These are phyloP conservation scores for Penicillium sp. DNA, from an alignment of 2,329 filamentous ascomycete genomes.

Conservation along the genomic window DNA sequence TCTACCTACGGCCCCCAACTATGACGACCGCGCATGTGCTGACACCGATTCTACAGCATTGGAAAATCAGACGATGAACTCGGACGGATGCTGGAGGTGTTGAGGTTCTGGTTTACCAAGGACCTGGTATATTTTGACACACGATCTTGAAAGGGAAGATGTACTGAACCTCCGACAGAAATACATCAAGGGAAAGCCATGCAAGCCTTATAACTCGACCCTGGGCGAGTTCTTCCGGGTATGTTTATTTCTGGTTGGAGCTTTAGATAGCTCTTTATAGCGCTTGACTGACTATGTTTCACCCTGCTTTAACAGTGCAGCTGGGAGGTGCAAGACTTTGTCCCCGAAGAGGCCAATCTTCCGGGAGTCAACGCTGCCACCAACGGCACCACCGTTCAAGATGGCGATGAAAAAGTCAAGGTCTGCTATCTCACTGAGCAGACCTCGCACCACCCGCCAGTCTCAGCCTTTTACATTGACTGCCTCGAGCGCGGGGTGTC, in stretches of 20 bases:
- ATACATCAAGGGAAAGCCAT: conserved; percentile 97
- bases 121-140: conserved; percentile 66
- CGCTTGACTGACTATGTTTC: conserved; percentile 3
- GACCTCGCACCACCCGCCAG: conserved; percentile 95
- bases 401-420: conserved; percentile 63
- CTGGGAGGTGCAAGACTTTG: conserved; percentile 87
- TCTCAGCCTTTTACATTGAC: conserved; percentile 92
- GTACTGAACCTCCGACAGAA: conserved; percentile 61
- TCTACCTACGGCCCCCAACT: conserved; percentile 24
- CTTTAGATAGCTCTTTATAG: not conserved
- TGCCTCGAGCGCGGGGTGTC: conserved; percentile 89
- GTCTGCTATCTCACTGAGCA: conserved; percentile 97
- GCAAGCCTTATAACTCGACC: conserved; percentile 98
- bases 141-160: conserved; percentile 6
- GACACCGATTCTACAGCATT: conserved; percentile 58
- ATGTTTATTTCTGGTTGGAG: conserved; percentile 41
- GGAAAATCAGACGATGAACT: conserved; percentile 90
- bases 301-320: conserved; percentile 70
- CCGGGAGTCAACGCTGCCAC: conserved; percentile 39
- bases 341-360: conserved; percentile 63
- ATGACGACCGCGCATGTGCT: conserved; percentile 39
- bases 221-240: conserved; percentile 97
- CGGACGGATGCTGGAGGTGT: conserved; percentile 90
- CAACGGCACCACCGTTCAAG: conserved; percentile 40
- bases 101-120: conserved; percentile 99